These are phyloP conservation scores for Colletotrichum tabaci DNA, from an alignment of 2,329 filamentous ascomycete species.

Conservation along the genomic window DNA sequence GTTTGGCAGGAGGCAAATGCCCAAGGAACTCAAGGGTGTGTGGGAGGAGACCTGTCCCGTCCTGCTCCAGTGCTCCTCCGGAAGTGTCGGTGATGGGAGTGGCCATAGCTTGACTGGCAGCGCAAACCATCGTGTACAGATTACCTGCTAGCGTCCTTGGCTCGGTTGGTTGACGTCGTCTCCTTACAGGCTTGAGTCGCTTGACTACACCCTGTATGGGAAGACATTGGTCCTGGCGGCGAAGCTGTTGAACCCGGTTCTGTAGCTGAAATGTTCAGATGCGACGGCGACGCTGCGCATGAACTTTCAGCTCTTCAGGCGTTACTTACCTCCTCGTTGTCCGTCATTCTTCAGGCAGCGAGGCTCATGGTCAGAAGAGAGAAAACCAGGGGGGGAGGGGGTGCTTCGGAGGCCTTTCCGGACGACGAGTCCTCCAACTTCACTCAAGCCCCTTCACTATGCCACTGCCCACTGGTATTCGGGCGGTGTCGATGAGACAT, in stretches of 20 bases:
- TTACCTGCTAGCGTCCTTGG: conserved; percentile 8
- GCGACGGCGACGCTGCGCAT: conserved; percentile 11
- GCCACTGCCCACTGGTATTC: conserved; percentile 2
- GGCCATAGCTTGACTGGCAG: conserved; percentile 17
- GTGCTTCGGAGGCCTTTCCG: conserved; percentile 22
- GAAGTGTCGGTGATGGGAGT: conserved; percentile 32
- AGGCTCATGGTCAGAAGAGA: conserved; percentile 21
- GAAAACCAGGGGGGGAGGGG: too few relatives aligned
- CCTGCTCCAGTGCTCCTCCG: conserved; percentile 12
- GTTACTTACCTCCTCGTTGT: background rate
- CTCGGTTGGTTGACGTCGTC: background rate
- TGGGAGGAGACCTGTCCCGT: conserved; percentile 6
- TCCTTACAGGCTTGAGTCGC: too few relatives aligned
- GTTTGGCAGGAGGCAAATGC: conserved; percentile 2
- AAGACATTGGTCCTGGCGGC: conserved; percentile 21
- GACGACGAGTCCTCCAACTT: conserved; percentile 1
- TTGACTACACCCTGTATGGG: background rate
- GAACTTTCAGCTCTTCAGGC: conserved; percentile 6
- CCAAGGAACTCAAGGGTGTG: conserved; percentile 3
- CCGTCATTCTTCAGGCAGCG: conserved; percentile 7
- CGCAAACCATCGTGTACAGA: conserved; percentile 8
- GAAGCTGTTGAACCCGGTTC: conserved; percentile 11
- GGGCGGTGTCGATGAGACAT: conserved; percentile 34
- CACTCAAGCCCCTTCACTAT: background rate
- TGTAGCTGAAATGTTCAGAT: conserved; percentile 15